These are phyloP conservation scores for Globisporangium iwayamae DNA, from an alignment of 352 stramenopile species.

Conservation along the genomic window DNA sequence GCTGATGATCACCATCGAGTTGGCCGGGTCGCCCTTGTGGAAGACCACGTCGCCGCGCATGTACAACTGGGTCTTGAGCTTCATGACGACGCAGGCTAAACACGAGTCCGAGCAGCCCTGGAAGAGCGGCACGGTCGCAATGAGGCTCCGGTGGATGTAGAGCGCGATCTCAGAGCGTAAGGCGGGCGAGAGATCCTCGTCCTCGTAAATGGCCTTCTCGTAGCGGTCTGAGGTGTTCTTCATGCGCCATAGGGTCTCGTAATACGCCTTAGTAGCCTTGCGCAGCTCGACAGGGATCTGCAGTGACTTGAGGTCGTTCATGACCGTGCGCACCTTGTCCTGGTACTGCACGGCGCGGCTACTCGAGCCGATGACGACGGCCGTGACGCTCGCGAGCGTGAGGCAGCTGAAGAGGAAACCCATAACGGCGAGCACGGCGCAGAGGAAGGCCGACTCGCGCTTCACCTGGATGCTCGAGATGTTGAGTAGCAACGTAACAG, in stretches of 20 bases:
- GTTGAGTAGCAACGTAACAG: constrained; percentile 45
- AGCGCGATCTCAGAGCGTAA: constrained; percentile 57
- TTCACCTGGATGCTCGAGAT: constrained; percentile 39
- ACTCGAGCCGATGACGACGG: constrained; percentile 40
- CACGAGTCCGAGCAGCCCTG: constrained; percentile 55
- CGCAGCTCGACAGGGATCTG: constrained; percentile 49
- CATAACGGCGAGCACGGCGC: constrained; percentile 34
- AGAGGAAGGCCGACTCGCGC: constrained; percentile 36
- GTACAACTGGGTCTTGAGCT: constrained; percentile 53
- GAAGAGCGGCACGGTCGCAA: constrained; percentile 55
- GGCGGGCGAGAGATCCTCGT: constrained; percentile 53
- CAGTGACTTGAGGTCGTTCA: constrained; percentile 62
- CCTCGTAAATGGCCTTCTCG: constrained; percentile 66
- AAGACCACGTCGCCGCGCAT: constrained; percentile 62
- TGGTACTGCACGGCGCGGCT: constrained; percentile 57
- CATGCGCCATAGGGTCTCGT: constrained; percentile 64
- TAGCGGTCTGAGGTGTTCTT: constrained; percentile 67
- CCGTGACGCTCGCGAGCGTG: constrained; percentile 48
- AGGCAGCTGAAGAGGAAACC: constrained; percentile 53
- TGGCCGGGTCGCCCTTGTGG: constrained; percentile 52
- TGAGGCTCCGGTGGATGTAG: constrained; percentile 52
- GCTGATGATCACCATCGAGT: constrained; percentile 65
- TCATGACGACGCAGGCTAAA: constrained; percentile 51
- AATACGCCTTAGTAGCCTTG: constrained; percentile 52
- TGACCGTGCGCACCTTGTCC: constrained; percentile 55